Conservation (phyloP, 1,284 basidiomycete species). For the Ustilago hordei region DNA sequence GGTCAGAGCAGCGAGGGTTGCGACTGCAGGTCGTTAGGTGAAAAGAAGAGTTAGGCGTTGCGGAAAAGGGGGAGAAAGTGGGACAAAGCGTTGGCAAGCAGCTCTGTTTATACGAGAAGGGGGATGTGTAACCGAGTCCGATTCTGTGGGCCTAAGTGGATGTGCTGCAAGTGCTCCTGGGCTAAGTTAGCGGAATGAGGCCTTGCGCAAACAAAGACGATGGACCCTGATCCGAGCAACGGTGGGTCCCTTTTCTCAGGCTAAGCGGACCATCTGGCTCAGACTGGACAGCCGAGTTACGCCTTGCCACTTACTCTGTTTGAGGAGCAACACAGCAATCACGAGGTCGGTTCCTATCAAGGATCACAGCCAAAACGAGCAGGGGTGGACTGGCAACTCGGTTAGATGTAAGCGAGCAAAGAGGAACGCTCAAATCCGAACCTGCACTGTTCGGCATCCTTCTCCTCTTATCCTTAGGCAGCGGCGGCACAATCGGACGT, state of each 20-base stretch:
- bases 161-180: not conserved
- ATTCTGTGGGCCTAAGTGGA: not conserved
- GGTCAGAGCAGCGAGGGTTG: not conserved
- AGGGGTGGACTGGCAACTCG: slow-evolving; percentile 13
- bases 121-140: not conserved
- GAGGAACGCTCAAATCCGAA: slow-evolving; percentile 31
- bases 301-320: not conserved
- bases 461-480: not conserved
- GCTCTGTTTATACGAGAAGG: slow-evolving; percentile 5
- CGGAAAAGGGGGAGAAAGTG: not conserved
- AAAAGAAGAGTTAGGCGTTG: not conserved
- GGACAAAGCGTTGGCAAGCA: not conserved
- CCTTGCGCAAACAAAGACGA: not conserved
- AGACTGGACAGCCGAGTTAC: not conserved
- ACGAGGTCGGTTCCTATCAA: not conserved
- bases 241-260: slow-evolving; percentile 1
- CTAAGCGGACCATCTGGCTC: slow-evolving; percentile 7
- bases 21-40: not conserved
- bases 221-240: not conserved
- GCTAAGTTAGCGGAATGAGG: not conserved
- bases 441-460: not conserved
- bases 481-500: slow-evolving; percentile 6
- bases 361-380: slow-evolving; percentile 2
- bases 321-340: slow-evolving; percentile 3
- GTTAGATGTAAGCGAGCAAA: slow-evolving; percentile 34